Evolutionary conservation across 768 basidiomycete species (phyloP).

Genomic region (Amanita rubescens): DNA sequence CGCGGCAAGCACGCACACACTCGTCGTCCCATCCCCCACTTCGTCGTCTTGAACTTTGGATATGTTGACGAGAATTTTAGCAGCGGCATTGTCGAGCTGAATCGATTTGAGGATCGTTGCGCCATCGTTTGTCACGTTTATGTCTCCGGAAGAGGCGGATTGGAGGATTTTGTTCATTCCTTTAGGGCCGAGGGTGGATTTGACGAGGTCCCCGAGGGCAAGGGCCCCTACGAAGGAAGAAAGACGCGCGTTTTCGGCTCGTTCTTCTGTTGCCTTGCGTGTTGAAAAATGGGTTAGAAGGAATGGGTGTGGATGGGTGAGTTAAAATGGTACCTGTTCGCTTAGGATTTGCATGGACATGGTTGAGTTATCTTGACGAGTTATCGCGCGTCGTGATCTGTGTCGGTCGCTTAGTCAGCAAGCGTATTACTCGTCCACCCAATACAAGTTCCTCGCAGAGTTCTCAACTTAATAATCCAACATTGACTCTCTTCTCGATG

Average conservation of each 20-base stretch:
- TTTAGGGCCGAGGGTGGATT: constrained; percentile 96
- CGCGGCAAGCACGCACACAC: constrained; percentile 85
- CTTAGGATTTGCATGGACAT: constrained; percentile 25
- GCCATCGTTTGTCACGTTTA: constrained; percentile 98
- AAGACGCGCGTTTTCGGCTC: constrained; percentile 96
- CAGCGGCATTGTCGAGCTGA: constrained; percentile 95
- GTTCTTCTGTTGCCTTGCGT: constrained; percentile 78
- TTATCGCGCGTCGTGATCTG: no score
- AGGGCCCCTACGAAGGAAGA: constrained; percentile 97
- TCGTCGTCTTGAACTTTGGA: constrained; percentile 99
- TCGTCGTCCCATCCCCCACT: constrained; percentile 92
- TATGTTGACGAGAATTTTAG: constrained; percentile 99
- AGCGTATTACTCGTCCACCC: no score
- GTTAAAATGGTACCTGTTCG: constrained; percentile 22
- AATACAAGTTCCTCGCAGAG: no score
- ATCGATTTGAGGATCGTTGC: constrained; percentile 98
- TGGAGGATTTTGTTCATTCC: constrained; percentile 99
- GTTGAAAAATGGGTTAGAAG: not conserved
- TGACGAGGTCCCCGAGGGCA: constrained; percentile 96
- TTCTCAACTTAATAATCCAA: no score
- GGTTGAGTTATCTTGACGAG: no score
- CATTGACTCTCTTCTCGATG: no score
- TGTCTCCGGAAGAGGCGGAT: constrained; percentile 80
- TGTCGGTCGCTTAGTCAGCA: no score
- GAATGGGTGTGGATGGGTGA: not conserved